phyloP scores from a whole-genome alignment of 345 rosid species.

The Hevea brasiliensis region DNA sequence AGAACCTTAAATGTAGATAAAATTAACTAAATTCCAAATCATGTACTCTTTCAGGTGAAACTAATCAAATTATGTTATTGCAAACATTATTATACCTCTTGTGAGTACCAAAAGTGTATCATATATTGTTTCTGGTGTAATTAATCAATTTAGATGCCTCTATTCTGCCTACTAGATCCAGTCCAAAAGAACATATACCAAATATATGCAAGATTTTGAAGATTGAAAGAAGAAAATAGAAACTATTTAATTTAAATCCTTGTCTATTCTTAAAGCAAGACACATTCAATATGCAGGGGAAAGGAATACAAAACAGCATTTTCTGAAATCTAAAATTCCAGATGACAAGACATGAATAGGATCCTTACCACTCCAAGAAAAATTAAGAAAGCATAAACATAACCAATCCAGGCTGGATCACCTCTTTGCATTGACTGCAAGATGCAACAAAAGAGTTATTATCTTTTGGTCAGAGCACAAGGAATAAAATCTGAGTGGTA shows the following conservation, averaged over 20 bases:
- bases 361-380: slow-evolving; percentile 33
- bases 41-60: no score
- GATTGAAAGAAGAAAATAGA: neutral
- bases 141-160: no score
- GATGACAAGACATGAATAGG: slow-evolving; percentile 1
- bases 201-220: neutral
- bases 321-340: neutral
- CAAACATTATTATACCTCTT: neutral
- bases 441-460: neutral
- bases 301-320: neutral
- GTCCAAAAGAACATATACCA: neutral
- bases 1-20: neutral
- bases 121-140: neutral
- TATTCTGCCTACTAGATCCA: neutral
- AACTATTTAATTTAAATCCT: neutral
- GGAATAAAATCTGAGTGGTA: neutral
- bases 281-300: neutral
- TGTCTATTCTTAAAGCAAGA: neutral
- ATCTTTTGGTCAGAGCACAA: neutral
- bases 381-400: slow-evolving; percentile 33
- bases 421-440: slow-evolving; percentile 30
- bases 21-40: no score
- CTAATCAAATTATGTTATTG: neutral
- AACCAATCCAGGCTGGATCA: slow-evolving; percentile 37
- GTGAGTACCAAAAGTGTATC: neutral